Conservation (phyloP, 192 early-diverging fungal species). For the Podila minutissima region DNA sequence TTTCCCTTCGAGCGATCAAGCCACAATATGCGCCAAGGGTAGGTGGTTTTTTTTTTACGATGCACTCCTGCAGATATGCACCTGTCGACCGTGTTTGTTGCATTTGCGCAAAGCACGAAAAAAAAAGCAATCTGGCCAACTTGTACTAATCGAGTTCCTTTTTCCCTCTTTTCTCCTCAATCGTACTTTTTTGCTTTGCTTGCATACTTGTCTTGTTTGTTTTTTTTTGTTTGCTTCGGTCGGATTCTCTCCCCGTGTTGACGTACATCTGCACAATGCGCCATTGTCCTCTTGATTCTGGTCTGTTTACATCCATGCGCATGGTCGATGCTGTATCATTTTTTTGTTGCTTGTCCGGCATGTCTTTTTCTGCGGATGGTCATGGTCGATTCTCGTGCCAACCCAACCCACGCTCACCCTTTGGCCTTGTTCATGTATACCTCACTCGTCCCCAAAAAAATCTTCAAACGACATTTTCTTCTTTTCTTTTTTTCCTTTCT, state of each 20-base stretch:
- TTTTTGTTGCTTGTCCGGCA: not conserved
- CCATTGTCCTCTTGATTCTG: slow-evolving; percentile 1
- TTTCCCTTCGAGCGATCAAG: slow-evolving; percentile 20
- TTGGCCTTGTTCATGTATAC: not conserved
- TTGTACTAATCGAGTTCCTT: slow-evolving; percentile 7
- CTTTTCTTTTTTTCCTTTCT: not conserved
- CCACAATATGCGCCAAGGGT: slow-evolving; percentile 35
- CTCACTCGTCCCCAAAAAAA: not conserved
- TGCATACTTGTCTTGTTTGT: not conserved
- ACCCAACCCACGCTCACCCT: not conserved
- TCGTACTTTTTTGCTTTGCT: not conserved
- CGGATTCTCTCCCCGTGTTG: not conserved
- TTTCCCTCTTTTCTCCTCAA: not conserved
- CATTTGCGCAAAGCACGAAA: not conserved
- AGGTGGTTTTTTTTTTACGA: slow-evolving; percentile 11
- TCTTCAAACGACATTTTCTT: not conserved
- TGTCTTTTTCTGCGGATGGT: not conserved
- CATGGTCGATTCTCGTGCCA: slow-evolving; percentile 2
- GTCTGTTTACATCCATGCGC: not conserved
- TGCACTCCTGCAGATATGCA: slow-evolving; percentile 5
- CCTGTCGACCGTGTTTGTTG: not conserved
- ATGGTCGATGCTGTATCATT: not conserved
- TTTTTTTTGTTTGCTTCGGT: not conserved
- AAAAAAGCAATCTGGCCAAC: not conserved
- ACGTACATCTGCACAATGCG: not conserved